A percentile compares a stretch with the other conserved stretches of the same genome.
These are phyloP conservation scores for Xylariaceae sp. DNA, from an alignment of 2,329 filamentous ascomycete genomes.

Conservation along the genomic window DNA sequence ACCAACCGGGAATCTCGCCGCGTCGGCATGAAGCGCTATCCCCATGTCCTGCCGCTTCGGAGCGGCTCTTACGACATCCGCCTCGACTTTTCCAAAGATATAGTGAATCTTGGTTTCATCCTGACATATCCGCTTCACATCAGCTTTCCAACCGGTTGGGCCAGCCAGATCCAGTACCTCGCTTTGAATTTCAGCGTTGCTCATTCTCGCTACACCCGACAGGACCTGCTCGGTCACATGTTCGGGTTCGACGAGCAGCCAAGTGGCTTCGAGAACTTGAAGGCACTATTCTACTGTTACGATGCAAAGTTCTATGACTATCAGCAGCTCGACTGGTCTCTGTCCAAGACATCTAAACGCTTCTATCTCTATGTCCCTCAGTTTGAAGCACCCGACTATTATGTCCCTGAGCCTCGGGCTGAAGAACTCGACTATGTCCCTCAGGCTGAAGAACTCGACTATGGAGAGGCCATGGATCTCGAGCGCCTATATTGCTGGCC, in stretches of 20 bases:
- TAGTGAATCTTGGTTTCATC: conserved; percentile 20
- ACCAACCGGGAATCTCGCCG: conserved; percentile 31
- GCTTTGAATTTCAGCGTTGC: conserved; percentile 14
- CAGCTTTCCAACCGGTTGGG: not conserved
- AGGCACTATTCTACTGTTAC: conserved; percentile 20
- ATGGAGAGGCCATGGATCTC: not conserved
- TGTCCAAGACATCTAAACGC: conserved; percentile 16
- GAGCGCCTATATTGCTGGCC: conserved; percentile 31
- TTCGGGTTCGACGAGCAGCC: not conserved
- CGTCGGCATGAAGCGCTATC: conserved; percentile 31
- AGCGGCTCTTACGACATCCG: conserved; percentile 19
- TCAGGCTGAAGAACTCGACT: conserved; percentile 9
- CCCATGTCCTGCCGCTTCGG: conserved; percentile 28
- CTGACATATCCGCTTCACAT: not conserved
- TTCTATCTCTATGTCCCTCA: conserved; percentile 20
- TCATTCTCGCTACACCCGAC: too few species aligned
- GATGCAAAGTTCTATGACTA: not conserved
- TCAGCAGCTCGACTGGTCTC: conserved; percentile 25
- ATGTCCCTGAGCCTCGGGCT: not conserved
- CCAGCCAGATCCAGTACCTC: conserved; percentile 17
- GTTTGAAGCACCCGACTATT: conserved; percentile 9
- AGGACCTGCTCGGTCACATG: too few species aligned
- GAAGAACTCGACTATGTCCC: conserved; percentile 17
- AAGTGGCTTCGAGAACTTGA: conserved; percentile 1
- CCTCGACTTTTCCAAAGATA: conserved; percentile 30